A percentile compares a stretch with the other conserved stretches of the same genome.
Conservation (phyloP, 208 protist species). For the Angomonas deanei region DNA sequence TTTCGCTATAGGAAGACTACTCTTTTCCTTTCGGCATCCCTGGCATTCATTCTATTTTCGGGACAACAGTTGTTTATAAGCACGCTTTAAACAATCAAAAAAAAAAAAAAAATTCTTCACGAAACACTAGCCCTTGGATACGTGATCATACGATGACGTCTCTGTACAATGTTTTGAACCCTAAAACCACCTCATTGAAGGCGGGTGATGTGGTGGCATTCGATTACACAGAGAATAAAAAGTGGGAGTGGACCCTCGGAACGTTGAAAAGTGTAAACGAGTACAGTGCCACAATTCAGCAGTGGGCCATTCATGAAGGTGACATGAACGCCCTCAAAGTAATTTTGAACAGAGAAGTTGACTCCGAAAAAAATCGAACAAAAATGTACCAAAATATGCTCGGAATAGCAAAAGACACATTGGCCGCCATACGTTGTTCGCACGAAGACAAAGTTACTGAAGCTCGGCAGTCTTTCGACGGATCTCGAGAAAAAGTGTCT, state of each 20-base stretch:
- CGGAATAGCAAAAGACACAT: constrained; percentile 28
- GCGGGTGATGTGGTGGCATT: constrained; percentile 55
- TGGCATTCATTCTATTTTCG: too few relatives aligned
- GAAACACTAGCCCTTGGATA: not conserved
- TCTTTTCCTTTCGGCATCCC: too few relatives aligned
- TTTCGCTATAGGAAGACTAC: too few relatives aligned
- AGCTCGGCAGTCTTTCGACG: constrained; percentile 30
- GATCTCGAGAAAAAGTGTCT: constrained; percentile 18
- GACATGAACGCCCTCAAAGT: constrained; percentile 32
- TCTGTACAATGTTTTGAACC: not conserved
- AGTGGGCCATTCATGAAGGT: constrained; percentile 52
- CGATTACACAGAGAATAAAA: constrained; percentile 47
- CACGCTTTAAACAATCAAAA: constrained; percentile 1
- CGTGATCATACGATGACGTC: not conserved
- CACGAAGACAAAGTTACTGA: constrained; percentile 57
- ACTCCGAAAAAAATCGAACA: constrained; percentile 38
- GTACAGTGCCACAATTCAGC: constrained; percentile 39
- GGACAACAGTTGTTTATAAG: too few relatives aligned
- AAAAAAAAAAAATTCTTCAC: constrained; percentile 6
- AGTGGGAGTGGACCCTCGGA: constrained; percentile 64
- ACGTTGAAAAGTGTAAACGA: constrained; percentile 36
- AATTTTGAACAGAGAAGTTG: constrained; percentile 50
- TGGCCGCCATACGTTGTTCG: constrained; percentile 51
- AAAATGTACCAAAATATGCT: constrained; percentile 49
- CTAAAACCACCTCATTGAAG: not conserved